Evolutionary conservation across 768 basidiomycete species (phyloP).

Genomic region (Termitomyces sp.): DNA sequence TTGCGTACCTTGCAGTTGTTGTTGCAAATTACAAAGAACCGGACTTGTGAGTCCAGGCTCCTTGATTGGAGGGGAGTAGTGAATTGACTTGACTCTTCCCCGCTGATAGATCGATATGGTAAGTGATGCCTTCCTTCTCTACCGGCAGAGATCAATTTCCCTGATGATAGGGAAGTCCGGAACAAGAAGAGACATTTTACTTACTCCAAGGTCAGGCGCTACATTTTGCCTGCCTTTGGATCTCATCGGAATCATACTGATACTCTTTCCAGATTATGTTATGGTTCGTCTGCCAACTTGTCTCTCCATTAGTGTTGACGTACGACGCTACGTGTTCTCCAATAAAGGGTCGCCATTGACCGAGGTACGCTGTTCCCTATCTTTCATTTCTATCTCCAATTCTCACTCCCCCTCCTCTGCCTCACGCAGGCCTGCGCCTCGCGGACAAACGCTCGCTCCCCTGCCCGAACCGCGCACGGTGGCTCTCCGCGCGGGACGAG

Average conservation of each 20-base stretch:
- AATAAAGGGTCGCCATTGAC: conserved; percentile 84
- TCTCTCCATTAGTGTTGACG: background rate
- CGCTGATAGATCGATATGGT: conserved; percentile 70
- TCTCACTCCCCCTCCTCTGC: background rate
- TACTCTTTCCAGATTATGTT: conserved; percentile 69
- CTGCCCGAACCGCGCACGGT: conserved; percentile 63
- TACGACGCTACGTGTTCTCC: background rate
- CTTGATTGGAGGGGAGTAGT: background rate
- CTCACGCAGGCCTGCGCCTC: conserved; percentile 64
- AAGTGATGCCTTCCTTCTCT: conserved; percentile 21
- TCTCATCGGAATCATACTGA: conserved; percentile 8
- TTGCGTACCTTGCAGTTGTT: conserved; percentile 47
- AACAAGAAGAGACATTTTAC: conserved; percentile 82
- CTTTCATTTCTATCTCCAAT: background rate
- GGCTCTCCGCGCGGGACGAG: conserved; percentile 71
- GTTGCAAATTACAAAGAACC: conserved; percentile 65
- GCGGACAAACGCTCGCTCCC: conserved; percentile 95
- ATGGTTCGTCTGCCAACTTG: conserved; percentile 47
- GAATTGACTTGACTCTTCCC: background rate
- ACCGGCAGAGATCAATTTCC: background rate
- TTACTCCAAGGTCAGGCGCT: conserved; percentile 66
- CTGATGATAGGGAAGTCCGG: conserved; percentile 72
- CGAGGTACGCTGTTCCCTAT: conserved; percentile 42
- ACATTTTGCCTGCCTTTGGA: background rate
- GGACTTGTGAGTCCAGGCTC: conserved; percentile 60